Base-by-base conservation (phyloP, 352 stramenopile genomes). In the Pythium brachiatum region DNA sequence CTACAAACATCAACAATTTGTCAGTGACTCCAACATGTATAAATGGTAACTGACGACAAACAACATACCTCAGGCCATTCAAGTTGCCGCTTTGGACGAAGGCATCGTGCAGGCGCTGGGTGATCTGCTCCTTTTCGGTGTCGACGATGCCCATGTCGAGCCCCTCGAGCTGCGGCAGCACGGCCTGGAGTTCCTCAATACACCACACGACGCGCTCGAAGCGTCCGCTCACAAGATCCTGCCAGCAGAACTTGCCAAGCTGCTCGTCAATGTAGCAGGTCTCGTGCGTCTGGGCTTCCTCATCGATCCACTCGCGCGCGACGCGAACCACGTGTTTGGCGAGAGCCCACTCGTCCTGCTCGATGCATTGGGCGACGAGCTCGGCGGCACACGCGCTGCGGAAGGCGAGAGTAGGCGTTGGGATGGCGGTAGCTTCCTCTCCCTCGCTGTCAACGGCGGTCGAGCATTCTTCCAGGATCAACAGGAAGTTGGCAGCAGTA, bases 401-500 rank as follows among this genome's bases (percentile, higher is more conserved):
- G 39, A 78, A 74, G 6, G 64, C 70, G 21, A 62, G 38, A 4
- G 44, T 52, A 9, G 44, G 44, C 1, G 43, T 68, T 60, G 20
- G 46, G 23, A 52, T 48, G 20, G 54, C 20, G 20, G 31, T 46
- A 0, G 15, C 2, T 15, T 32, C 32, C 3, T 26, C 26, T 0
- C 27, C 52, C 3, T 62, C 59, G 1, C 50, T 32, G 13, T 51
- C 47, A 25, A 70, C 44, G 0, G 66, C 62, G 20, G 72, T 57
- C 0, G 77, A 83, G n/a, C 78, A 88, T 25, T 90, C 83, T 5
- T 92, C 86, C 9, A 95, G 52, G 21, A 92, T 87, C 8, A 95
- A 61, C 55, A 95, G 41, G 51, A 95, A 95, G 34, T 95, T 95
- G 11, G 86, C 86, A 15, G 86, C 83, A 4, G 86, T 95, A 18